These are phyloP conservation scores for Syncephalastrum racemosum DNA, from an alignment of 371 early-diverging fungal genomes.

Conservation along the genomic window DNA sequence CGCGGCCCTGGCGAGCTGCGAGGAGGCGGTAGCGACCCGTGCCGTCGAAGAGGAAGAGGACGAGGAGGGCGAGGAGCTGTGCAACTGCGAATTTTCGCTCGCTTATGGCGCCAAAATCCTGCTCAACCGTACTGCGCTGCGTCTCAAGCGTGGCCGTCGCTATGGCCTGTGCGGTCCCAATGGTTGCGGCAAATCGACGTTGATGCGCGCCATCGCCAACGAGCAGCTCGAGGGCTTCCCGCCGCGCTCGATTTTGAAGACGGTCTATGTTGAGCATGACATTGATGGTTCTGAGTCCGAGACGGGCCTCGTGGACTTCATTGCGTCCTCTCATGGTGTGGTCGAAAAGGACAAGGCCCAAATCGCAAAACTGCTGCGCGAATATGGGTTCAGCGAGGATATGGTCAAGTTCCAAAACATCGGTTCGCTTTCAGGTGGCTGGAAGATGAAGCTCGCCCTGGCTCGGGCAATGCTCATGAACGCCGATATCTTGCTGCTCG, in stretches of 20 bases:
- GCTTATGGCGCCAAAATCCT: conserved; percentile 84
- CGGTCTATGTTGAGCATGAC: conserved; percentile 73
- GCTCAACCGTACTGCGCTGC: conserved; percentile 71
- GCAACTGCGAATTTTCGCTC: conserved; percentile 75
- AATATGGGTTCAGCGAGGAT: conserved; percentile 69
- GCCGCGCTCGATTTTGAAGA: conserved; percentile 58
- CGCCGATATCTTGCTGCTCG: conserved; percentile 82
- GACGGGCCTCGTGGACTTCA: conserved; percentile 64
- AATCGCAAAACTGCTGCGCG: conserved; percentile 53
- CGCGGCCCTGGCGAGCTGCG: conserved; percentile 32
- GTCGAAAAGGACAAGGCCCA: conserved; percentile 46
- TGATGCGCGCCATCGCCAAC: conserved; percentile 77
- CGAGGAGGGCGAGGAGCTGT: conserved; percentile 71
- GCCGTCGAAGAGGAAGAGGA: conserved; percentile 50
- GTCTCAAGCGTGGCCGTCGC: conserved; percentile 70
- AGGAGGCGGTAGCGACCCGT: conserved; percentile 38
- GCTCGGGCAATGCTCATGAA: conserved; percentile 79
- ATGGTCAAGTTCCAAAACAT: conserved; percentile 60
- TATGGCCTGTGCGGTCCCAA: conserved; percentile 83
- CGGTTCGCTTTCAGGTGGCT: conserved; percentile 82
- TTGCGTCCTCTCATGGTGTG: conserved; percentile 50
- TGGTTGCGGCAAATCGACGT: conserved; percentile 77
- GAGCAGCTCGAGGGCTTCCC: conserved; percentile 79
- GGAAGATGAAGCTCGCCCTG: conserved; percentile 86
- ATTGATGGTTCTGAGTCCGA: conserved; percentile 74